These are phyloP conservation scores for Hyphopichia khmerensis DNA, from an alignment of 1,139 yeast species.

Conservation along the genomic window DNA sequence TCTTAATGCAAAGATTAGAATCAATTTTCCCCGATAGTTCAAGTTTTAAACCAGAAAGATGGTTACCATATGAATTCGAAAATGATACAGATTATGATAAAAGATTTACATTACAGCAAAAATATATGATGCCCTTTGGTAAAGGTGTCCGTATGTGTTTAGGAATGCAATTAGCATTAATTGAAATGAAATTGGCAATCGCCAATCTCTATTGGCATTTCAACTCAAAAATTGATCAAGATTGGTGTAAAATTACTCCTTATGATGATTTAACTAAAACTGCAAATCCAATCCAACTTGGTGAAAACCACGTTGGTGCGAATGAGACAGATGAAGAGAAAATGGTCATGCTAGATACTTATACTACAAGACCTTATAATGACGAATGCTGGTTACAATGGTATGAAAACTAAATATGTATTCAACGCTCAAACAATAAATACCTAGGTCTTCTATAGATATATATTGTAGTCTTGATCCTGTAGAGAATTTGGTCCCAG, in stretches of 20 bases:
- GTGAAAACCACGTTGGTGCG: conserved; percentile 14
- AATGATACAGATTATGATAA: conserved; percentile 27
- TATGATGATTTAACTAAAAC: conserved; percentile 8
- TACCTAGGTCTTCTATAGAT: no score
- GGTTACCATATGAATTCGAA: conserved; percentile 47
- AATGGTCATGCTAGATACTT: conserved; percentile 53
- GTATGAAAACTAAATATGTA: conserved; percentile 16
- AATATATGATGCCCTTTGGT: conserved; percentile 67
- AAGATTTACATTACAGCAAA: conserved; percentile 47
- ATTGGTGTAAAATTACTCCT: conserved; percentile 43
- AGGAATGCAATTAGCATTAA: conserved; percentile 67
- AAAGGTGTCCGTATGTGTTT: conserved; percentile 75
- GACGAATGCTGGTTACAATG: conserved; percentile 55
- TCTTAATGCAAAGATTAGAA: conserved; percentile 57
- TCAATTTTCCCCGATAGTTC: conserved; percentile 51
- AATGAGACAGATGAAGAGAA: conserved; percentile 38
- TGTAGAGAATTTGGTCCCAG: no score
- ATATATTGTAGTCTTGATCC: no score
- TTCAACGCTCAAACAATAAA: no score
- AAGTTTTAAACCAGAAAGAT: conserved; percentile 57
- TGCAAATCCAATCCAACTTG: conserved; percentile 23
- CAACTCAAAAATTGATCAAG: conserved; percentile 29
- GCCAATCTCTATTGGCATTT: conserved; percentile 56
- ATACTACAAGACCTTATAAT: conserved; percentile 49
- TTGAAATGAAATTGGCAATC: conserved; percentile 61